Evolutionary conservation across 176 grass and related monocot genomes (phyloP), one percentile per base, ranked within the genome.

Genomic region (Avena atlantica): DNA sequence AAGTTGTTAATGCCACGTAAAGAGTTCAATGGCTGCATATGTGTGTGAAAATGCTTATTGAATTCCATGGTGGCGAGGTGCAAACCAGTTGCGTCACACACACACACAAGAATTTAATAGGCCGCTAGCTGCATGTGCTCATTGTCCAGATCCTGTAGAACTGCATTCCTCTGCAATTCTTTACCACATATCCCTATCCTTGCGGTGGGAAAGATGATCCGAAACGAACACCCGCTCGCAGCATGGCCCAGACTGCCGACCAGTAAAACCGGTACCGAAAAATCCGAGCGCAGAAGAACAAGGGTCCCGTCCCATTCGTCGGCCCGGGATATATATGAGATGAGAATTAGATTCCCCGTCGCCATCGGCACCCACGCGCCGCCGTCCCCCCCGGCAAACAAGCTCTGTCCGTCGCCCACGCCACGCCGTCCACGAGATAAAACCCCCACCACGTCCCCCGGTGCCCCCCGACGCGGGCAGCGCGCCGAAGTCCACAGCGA

Each of bases 341-440:
- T 62, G 8, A 62, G 6, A 11, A 62, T 87, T 34, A 78, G 74
- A 70, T 78, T 83, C 75, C 74, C 74, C 52, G 65, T 84, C 81
- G 19, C 87, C 10, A 34, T 75, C 79, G 36, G 14, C 86, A 11
- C 27, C 42, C 76, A 20, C 64, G 16, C 23, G 24, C 23, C 61
- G 44, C 34, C 45, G 75, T 24, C 34, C 67, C 66, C 66, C 67
- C 34, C 34, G 9, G 45, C 9, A 48, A 48, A 80, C 49, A 59
- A 87, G 53, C n/a, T 20, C 76, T 2, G 20, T 20, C 76, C 1
- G 20, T n/a, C 78, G 47, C 44, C 47, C 53, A 14, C 55, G 12
- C 59, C 70, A 76, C 14, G 24, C 56, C 19, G 8, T 59, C 56
- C 56, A n/a, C 56, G n/a, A 1, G 59, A 61, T 61, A 23, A 61